phyloP scores from a whole-genome alignment of 345 rosid genomes.

The Syzygium jambos region DNA sequence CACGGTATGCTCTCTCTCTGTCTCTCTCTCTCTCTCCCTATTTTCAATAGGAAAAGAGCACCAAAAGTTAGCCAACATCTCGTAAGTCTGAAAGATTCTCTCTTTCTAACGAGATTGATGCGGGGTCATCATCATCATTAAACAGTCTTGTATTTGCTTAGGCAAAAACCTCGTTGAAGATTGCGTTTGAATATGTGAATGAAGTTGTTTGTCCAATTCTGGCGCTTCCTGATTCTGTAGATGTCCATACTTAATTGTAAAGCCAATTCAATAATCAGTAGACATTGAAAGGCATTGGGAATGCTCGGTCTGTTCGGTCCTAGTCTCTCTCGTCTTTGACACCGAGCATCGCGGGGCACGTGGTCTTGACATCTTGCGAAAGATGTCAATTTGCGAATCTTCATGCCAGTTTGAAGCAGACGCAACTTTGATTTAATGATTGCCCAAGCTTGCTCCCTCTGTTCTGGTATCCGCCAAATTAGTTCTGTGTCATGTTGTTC shows the following conservation, averaged over 20 bases:
- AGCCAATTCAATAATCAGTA: no score
- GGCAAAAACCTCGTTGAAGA: not conserved
- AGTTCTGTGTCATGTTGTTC: not conserved
- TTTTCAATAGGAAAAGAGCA: not conserved
- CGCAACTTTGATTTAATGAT: not conserved
- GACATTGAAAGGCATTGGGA: not conserved
- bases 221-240: not conserved
- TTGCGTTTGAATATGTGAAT: not conserved
- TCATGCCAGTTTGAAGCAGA: not conserved
- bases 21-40: not conserved
- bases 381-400: not conserved
- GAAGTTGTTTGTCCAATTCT: not conserved
- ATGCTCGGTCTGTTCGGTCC: not conserved
- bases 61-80: not conserved
- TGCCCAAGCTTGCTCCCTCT: not conserved
- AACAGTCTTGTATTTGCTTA: not conserved
- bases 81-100: not conserved
- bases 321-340: not conserved
- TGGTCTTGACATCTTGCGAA: not conserved
- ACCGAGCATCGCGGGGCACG: not conserved
- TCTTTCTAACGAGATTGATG: not conserved
- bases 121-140: not conserved
- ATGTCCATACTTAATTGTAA: not conserved
- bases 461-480: not conserved
- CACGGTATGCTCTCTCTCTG: not conserved